Evolutionary conservation across 768 basidiomycete genomes (phyloP), one percentile per base, ranked within the genome.

Genomic region (Candolleomyces aberdarensis): DNA sequence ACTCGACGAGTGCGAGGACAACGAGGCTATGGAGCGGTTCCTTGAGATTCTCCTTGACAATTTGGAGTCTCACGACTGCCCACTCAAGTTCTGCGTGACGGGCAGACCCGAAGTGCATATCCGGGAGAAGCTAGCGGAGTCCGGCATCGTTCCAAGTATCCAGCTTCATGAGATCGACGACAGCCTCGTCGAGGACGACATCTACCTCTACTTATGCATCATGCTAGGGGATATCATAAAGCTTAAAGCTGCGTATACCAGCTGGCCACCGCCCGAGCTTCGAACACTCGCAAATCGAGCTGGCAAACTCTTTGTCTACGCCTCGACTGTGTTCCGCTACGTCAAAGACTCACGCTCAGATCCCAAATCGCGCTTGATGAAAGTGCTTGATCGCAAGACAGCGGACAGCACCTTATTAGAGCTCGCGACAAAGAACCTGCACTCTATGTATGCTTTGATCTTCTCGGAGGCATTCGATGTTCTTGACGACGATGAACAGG

Each of bases 21-120:
- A 31, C 14, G 10, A 50, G 26, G 26, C 48, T 8, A 69, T 70
- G 19, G 56, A 60, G 15, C 49, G 56, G 1, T 63, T 77, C 44
- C 65, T 78, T 9, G 31, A 32, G 13, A 53, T 64, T 29, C 52
- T 73, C 3, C 58, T 67, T 14, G 26, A 9, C 60, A 64, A 17
- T 61, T 64, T 14, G 60, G 60, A 7, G 20, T 14, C 19, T 19
- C 29, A 20, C 6, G 32, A 63, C 13, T 65, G 73, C 26, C 72
- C 72, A 0, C 46, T 62, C 17, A 69, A 69, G 36, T 70, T 73
- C 60, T 68, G 70, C 19, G 60, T 78, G 26, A 60, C 65, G 9
- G 51, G 53, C 14, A 61, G 62, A 26, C 55, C 56, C 9, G 62
- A 65, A 39, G 36, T 13, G 5, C 41, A 64, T 17, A 64, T 56